phyloP scores from a whole-genome alignment of 257 asterid species.

The Scutellaria galericulata region DNA sequence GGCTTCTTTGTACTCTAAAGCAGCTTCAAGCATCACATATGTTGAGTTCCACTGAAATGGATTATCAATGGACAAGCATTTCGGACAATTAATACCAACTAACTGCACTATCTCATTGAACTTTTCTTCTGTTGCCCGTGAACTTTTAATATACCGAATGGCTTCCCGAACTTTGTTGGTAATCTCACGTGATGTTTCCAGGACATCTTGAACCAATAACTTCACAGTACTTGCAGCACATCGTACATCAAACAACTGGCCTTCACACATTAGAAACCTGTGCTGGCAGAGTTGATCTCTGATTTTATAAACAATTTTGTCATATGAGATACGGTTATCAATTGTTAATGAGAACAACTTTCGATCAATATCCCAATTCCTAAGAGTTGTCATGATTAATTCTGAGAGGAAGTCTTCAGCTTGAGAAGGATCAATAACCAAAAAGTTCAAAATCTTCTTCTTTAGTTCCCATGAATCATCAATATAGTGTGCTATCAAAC shows the following conservation, averaged over 20 bases:
- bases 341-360: slow-evolving; percentile 83
- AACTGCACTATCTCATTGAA: slow-evolving; percentile 72
- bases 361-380: slow-evolving; percentile 83
- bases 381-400: slow-evolving; percentile 65
- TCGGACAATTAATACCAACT: slow-evolving; percentile 59
- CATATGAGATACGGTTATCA: slow-evolving; percentile 61
- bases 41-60: slow-evolving; percentile 82
- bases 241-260: slow-evolving; percentile 83
- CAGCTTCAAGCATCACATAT: slow-evolving; percentile 77
- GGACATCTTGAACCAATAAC: slow-evolving; percentile 74
- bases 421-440: slow-evolving; percentile 67
- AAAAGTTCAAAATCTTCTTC: slow-evolving; percentile 72
- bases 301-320: slow-evolving; percentile 63
- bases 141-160: slow-evolving; percentile 65
- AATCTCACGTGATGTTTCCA: slow-evolving; percentile 69
- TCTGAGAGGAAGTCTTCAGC: slow-evolving; percentile 73
- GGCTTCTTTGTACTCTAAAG: slow-evolving; percentile 73
- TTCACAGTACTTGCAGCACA: slow-evolving; percentile 88
- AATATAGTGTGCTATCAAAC: slow-evolving; percentile 80
- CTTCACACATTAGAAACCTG: slow-evolving; percentile 82
- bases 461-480: slow-evolving; percentile 80
- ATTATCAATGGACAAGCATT: slow-evolving; percentile 61
- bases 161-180: slow-evolving; percentile 72
- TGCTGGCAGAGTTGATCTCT: slow-evolving; percentile 81
- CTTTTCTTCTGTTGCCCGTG: slow-evolving; percentile 71